Evolutionary conservation across 1,284 basidiomycete species (phyloP).

Genomic region (Garcileccinum viscosum): DNA sequence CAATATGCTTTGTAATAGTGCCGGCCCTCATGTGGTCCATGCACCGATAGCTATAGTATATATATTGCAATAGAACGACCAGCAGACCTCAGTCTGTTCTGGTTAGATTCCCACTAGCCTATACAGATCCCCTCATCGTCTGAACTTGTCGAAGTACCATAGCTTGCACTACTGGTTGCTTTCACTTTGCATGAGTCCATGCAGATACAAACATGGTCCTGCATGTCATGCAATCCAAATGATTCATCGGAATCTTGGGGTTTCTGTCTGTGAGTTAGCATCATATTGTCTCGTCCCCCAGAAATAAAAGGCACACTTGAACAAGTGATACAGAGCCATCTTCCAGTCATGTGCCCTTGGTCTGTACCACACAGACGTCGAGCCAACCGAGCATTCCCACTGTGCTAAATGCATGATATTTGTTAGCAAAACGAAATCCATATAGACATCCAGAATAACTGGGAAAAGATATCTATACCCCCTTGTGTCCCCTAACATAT

Average conservation of each 20-base stretch:
- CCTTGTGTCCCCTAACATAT: conserved; percentile 81
- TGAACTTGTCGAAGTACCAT: too few relatives aligned
- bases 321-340: conserved; percentile 64
- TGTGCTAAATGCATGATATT: conserved; percentile 43
- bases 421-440: conserved; percentile 22
- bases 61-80: too few relatives aligned
- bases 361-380: conserved; percentile 82
- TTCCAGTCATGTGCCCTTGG: conserved; percentile 60
- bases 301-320: conserved; percentile 69
- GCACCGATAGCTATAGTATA: too few relatives aligned
- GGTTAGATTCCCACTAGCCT: too few relatives aligned
- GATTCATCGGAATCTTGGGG: conserved; percentile 74
- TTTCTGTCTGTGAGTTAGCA: conserved; percentile 47
- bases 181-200: too few relatives aligned
- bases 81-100: too few relatives aligned
- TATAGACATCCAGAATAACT: conserved; percentile 6
- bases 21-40: too few relatives aligned
- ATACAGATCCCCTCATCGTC: too few relatives aligned
- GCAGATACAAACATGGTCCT: conserved; percentile 82
- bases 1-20: too few relatives aligned
- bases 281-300: not conserved
- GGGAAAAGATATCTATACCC: conserved; percentile 58
- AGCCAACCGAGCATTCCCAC: conserved; percentile 68
- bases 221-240: conserved; percentile 87
- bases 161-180: too few relatives aligned